Percentiles rank a stretch among this genome's conserved stretches.
Evolutionary conservation across 2,329 filamentous ascomycete species (phyloP).

Genomic region (Westerdykella aurantiaca): DNA sequence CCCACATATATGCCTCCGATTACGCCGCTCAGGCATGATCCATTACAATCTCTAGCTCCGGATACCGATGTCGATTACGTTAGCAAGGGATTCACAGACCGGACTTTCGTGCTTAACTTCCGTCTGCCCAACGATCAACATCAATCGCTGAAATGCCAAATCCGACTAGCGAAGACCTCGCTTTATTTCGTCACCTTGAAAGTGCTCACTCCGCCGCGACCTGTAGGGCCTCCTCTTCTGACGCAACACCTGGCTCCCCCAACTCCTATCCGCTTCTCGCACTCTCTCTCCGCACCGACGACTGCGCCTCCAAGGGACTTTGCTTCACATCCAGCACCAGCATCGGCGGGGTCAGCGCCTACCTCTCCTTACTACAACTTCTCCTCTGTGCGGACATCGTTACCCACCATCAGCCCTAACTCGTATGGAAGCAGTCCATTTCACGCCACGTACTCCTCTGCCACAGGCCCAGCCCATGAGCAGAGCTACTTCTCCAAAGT

Average conservation of each 20-base stretch:
- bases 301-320: conserved; percentile 22
- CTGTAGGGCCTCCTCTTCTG: conserved; percentile 24
- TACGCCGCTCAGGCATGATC: conserved; percentile 39
- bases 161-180: conserved; percentile 40
- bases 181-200: conserved; percentile 44
- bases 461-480: conserved; percentile 30
- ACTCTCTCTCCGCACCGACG: conserved; percentile 25
- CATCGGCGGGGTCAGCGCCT: conserved; percentile 30
- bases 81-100: conserved; percentile 41
- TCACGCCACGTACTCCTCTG: conserved; percentile 23
- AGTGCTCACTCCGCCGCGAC: conserved; percentile 22
- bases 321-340: conserved; percentile 25
- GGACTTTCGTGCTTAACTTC: conserved; percentile 39
- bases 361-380: conserved; percentile 34
- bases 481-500: conserved; percentile 27
- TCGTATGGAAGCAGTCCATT: conserved; percentile 30
- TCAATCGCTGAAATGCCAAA: conserved; percentile 32
- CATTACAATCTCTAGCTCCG: conserved; percentile 35
- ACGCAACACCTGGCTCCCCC: conserved; percentile 32
- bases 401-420: conserved; percentile 30
- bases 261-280: conserved; percentile 22
- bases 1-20: conserved; percentile 49
- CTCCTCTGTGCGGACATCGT: conserved; percentile 29
- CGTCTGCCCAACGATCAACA: conserved; percentile 29
- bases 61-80: conserved; percentile 42